These are phyloP conservation scores for Chenopodium quinoa DNA, from an alignment of 148 eudicot species.

Conservation along the genomic window DNA sequence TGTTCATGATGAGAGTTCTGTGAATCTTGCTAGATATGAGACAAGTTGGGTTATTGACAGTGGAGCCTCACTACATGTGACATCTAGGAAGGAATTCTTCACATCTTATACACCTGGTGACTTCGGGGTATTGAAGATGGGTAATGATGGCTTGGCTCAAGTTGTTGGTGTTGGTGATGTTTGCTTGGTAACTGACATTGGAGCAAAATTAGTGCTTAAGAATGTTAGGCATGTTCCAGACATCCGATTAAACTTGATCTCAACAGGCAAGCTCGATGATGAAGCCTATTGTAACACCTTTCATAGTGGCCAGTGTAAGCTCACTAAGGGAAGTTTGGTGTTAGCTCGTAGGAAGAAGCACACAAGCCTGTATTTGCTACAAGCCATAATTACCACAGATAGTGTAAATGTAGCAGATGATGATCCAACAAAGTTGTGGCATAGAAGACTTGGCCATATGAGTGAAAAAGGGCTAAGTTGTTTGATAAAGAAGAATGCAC, in stretches of 20 bases:
- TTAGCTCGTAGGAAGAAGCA: too few relatives aligned
- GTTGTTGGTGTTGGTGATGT: not conserved
- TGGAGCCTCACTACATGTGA: too few relatives aligned
- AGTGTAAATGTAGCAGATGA: not conserved
- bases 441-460: slow-evolving; percentile 12
- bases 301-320: not conserved
- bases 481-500: slow-evolving; percentile 2
- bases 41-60: too few relatives aligned
- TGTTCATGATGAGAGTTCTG: too few relatives aligned
- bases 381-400: too few relatives aligned
- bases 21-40: too few relatives aligned
- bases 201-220: not conserved
- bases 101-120: too few relatives aligned
- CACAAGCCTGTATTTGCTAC: too few relatives aligned
- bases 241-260: slow-evolving; percentile 5
- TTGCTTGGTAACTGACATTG: not conserved
- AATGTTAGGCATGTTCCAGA: slow-evolving; percentile 2
- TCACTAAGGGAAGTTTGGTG: not conserved
- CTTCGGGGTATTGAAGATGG: too few relatives aligned
- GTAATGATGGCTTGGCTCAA: too few relatives aligned
- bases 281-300: slow-evolving; percentile 5
- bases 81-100: too few relatives aligned
- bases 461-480: not conserved
- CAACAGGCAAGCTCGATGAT: not conserved
- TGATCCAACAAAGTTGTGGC: not conserved